phyloP scores from a whole-genome alignment of 257 asterid genomes.

The Voacanga thouarsii region DNA sequence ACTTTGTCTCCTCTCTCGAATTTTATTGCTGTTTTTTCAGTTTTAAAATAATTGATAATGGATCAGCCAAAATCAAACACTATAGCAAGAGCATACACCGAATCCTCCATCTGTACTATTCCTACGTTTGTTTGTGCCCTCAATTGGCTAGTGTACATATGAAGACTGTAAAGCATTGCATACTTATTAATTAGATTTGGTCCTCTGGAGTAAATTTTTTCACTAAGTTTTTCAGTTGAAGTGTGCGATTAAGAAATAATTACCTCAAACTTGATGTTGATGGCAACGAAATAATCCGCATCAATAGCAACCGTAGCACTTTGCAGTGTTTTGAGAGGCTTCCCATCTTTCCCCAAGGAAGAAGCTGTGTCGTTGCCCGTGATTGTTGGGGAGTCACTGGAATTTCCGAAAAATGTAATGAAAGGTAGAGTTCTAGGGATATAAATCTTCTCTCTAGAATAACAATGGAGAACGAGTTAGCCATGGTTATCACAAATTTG shows the following conservation, averaged over 20 bases:
- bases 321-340: slow-evolving; percentile 42
- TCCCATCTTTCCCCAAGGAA: slow-evolving; percentile 37
- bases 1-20: too few relatives aligned
- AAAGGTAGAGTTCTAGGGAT: slow-evolving; percentile 38
- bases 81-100: background rate
- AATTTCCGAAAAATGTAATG: slow-evolving; percentile 63
- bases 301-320: slow-evolving; percentile 58
- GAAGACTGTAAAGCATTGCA: too few relatives aligned
- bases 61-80: slow-evolving; percentile 27
- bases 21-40: too few relatives aligned
- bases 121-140: slow-evolving; percentile 6
- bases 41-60: too few relatives aligned
- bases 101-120: too few relatives aligned
- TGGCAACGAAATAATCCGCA: slow-evolving; percentile 56
- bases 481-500: background rate
- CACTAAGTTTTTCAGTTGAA: background rate
- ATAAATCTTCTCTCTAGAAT: slow-evolving; percentile 42
- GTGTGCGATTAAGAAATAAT: background rate
- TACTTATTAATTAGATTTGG: background rate
- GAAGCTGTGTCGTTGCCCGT: slow-evolving; percentile 49
- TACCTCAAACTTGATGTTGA: slow-evolving; percentile 68
- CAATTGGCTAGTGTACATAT: background rate
- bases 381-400: slow-evolving; percentile 41
- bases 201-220: background rate
- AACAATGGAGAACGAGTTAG: background rate